Evolutionary conservation across 2,329 filamentous ascomycete genomes (phyloP).

Genomic region (Pestalotiopsis sp.): DNA sequence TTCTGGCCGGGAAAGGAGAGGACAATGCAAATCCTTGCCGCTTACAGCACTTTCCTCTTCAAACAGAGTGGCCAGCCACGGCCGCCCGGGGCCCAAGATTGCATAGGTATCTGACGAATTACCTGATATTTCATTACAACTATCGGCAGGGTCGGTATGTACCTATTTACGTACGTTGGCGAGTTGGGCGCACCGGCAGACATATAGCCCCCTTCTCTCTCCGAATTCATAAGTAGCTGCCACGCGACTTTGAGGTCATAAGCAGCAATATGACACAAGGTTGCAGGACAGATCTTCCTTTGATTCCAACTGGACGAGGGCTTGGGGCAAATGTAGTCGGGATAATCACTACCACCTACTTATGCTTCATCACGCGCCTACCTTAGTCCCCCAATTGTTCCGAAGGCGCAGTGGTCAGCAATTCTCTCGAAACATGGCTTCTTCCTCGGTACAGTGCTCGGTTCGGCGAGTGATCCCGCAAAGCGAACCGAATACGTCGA

Average conservation of each 20-base stretch:
- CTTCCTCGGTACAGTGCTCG: slow-evolving; percentile 4
- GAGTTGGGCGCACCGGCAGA: neutral
- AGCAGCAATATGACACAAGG: slow-evolving; percentile 4
- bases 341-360: neutral
- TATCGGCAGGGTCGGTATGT: neutral
- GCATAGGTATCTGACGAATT: neutral
- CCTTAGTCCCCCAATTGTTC: neutral
- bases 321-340: neutral
- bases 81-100: neutral
- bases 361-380: neutral
- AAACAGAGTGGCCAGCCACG: neutral
- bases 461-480: neutral
- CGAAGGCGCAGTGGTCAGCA: neutral
- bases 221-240: neutral
- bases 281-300: neutral
- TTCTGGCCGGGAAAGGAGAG: neutral
- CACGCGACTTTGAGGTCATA: slow-evolving; percentile 2
- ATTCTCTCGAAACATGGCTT: neutral
- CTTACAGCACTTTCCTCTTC: neutral
- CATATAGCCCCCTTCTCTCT: neutral
- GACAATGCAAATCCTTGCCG: neutral
- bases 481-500: slow-evolving; percentile 5
- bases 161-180: neutral
- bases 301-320: neutral
- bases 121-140: neutral